Base-by-base conservation (phyloP, 495 filamentous ascomycete genomes). In the Oidiodendron maius region DNA sequence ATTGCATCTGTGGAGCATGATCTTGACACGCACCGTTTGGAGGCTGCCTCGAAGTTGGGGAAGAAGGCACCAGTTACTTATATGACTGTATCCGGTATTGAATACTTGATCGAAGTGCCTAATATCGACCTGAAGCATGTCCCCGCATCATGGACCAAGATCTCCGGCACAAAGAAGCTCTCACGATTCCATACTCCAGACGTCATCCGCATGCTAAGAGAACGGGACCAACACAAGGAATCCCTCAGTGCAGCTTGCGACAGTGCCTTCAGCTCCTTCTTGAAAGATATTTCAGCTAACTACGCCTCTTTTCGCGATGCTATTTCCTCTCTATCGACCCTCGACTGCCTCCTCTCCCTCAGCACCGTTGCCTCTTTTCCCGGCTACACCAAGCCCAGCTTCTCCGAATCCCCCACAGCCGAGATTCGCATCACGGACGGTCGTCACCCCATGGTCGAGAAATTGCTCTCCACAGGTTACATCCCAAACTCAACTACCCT, bases 371-470 rank as follows among this genome's bases (percentile, higher is more conserved):
- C 94, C 30, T 67, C 69, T 9, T 85, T 95, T 43, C 94, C 94
- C 0, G 89, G 89, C 50, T 99, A 97, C 64, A 77, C 75, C 61
- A 96, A 95, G 59, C 93, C 93, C 12, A 77, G 80, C 20, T 96
- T 88, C 67, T 62, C 73, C 24, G 60, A 66, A 3, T 35, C 64
- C 5, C 26, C 26, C 26, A 21, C 13, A 22, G 77, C 79, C 20
- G 70, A 84, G 1, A 83, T 99, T 48, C 62, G 74, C 51, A 81
- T 99, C 52, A 65, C 76, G 32, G 78, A 77, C 44, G 93, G 89
- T 43, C 83, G 93, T 3, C 94, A 99, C 67, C 93, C 93, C 22
- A 96, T 97, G 82, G 89, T 96, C 32, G 93, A 99, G 62, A 88
- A 91, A 55, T 80, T 95, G 9, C 76, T 97, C 4, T 75, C 90